A percentile compares a stretch with the other conserved stretches of the same genome.
Conservation (phyloP, 345 rosid species). For the Murraya koenigii region DNA sequence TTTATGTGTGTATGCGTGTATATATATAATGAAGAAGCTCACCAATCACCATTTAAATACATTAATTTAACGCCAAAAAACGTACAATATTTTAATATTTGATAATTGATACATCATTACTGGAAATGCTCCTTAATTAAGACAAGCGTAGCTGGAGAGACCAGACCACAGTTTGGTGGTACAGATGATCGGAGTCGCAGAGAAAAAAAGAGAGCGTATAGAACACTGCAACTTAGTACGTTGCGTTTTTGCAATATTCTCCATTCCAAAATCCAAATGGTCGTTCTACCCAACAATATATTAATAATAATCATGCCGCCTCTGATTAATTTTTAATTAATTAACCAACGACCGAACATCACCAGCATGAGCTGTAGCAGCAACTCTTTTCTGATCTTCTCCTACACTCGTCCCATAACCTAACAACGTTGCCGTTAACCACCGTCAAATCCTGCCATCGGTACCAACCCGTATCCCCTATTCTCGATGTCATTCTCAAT, state of each 20-base stretch:
- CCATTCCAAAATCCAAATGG: not conserved
- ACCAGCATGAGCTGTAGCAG: not conserved
- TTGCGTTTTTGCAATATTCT: not conserved
- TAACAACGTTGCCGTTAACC: slow-evolving; percentile 66
- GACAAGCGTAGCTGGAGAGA: no score
- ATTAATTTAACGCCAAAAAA: no score
- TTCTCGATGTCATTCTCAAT: slow-evolving; percentile 33
- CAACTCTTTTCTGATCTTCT: not conserved
- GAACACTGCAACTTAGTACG: not conserved
- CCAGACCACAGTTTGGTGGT: not conserved
- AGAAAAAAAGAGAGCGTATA: not conserved
- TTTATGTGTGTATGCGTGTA: no score
- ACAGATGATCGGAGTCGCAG: not conserved
- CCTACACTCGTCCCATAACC: slow-evolving; percentile 59
- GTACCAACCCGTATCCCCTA: slow-evolving; percentile 46
- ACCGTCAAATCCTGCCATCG: slow-evolving; percentile 56
- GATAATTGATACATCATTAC: not conserved
- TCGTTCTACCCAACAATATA: slow-evolving; percentile 5
- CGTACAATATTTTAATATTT: not conserved
- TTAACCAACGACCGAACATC: not conserved
- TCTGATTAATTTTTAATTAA: no score
- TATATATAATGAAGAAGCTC: no score
- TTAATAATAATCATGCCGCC: not conserved
- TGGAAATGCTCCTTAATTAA: no score
- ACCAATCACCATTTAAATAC: no score